Conservation (phyloP, 2,329 filamentous ascomycete species). For the Tricladium varicosporioides region DNA sequence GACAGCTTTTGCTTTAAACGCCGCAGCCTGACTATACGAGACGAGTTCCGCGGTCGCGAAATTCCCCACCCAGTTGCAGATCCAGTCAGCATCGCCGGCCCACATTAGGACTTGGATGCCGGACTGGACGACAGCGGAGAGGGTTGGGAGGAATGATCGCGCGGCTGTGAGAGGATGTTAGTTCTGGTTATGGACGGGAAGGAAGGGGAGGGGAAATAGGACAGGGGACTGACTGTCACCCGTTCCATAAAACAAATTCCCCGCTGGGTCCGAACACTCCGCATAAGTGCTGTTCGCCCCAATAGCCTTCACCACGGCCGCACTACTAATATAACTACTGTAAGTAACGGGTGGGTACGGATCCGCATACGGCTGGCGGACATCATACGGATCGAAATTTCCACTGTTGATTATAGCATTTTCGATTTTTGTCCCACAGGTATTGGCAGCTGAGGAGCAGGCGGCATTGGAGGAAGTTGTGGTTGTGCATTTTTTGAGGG, state of each 20-base stretch:
- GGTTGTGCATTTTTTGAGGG: slow-evolving; percentile 37
- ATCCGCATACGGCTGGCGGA: slow-evolving; percentile 29
- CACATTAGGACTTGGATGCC: slow-evolving; percentile 48
- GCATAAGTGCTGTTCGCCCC: slow-evolving; percentile 41
- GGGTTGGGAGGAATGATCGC: slow-evolving; percentile 41
- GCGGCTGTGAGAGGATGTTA: slow-evolving; percentile 20
- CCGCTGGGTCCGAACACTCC: slow-evolving; percentile 38
- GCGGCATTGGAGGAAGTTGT: slow-evolving; percentile 68
- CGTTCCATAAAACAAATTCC: slow-evolving; percentile 36
- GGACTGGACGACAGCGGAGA: slow-evolving; percentile 43
- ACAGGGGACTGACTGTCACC: slow-evolving; percentile 35
- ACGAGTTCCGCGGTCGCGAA: slow-evolving; percentile 44
- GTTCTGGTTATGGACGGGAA: background rate
- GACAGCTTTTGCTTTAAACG: slow-evolving; percentile 40
- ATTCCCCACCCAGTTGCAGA: slow-evolving; percentile 54
- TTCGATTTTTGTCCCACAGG: slow-evolving; percentile 40
- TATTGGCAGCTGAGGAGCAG: slow-evolving; percentile 68
- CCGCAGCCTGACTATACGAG: slow-evolving; percentile 38
- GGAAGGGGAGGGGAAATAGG: slow-evolving; percentile 18
- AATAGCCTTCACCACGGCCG: slow-evolving; percentile 39
- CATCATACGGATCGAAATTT: slow-evolving; percentile 32
- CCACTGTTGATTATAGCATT: slow-evolving; percentile 29
- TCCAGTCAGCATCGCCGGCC: slow-evolving; percentile 55
- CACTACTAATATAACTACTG: slow-evolving; percentile 36
- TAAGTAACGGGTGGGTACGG: slow-evolving; percentile 40